phyloP scores from a whole-genome alignment of 2,329 filamentous ascomycete species.

The Helotiales sp. region DNA sequence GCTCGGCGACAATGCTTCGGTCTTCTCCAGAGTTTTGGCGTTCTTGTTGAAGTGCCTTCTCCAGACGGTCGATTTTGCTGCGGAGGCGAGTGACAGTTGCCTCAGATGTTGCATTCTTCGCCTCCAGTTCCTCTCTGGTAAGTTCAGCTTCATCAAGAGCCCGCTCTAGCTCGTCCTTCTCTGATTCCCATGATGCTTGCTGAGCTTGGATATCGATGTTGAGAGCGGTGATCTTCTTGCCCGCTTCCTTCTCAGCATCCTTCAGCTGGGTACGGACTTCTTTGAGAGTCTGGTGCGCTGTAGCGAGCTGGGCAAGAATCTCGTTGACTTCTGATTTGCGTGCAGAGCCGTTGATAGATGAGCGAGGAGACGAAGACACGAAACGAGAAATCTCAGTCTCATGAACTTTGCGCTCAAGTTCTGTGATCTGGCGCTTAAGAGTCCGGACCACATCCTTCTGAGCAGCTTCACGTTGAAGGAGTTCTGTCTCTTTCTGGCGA shows the following conservation, averaged over 20 bases:
- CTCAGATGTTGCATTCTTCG: constrained; percentile 49
- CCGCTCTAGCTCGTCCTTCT: constrained; percentile 44
- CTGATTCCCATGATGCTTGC: constrained; percentile 45
- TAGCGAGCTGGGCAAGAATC: constrained; percentile 64
- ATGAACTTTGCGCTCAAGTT: constrained; percentile 71
- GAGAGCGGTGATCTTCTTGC: constrained; percentile 49
- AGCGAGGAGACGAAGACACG: constrained; percentile 51
- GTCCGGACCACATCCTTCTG: constrained; percentile 66
- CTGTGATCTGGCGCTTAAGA: constrained; percentile 67
- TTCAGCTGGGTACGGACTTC: constrained; percentile 58
- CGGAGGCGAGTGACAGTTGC: constrained; percentile 55
- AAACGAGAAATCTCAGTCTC: constrained; percentile 63
- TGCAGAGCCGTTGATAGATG: constrained; percentile 56
- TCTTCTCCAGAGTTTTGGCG: constrained; percentile 61
- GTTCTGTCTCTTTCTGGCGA: constrained; percentile 67
- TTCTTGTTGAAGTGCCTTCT: constrained; percentile 57
- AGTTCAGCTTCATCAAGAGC: constrained; percentile 53
- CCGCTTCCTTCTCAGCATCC: constrained; percentile 50
- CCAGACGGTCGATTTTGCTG: constrained; percentile 50
- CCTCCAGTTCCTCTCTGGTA: constrained; percentile 48
- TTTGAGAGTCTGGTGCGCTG: constrained; percentile 63
- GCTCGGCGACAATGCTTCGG: constrained; percentile 61
- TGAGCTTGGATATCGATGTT: constrained; percentile 58
- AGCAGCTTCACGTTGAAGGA: constrained; percentile 67
- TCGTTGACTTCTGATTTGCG: constrained; percentile 62